Conservation (phyloP, 495 filamentous ascomycete species). For the Aspergillus conjunctus region DNA sequence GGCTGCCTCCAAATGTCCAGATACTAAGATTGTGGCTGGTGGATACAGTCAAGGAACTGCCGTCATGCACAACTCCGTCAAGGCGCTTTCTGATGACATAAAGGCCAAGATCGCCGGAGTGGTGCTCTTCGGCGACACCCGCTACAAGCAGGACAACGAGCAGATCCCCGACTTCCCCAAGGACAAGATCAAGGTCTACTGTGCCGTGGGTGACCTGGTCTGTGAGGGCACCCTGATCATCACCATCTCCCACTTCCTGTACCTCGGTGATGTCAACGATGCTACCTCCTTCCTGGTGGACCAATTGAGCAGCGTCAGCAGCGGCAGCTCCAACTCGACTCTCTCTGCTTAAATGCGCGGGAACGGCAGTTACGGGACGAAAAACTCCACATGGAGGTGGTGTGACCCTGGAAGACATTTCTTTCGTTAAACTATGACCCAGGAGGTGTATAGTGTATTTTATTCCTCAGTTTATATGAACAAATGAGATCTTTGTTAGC, state of each 20-base stretch:
- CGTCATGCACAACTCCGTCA: slow-evolving; percentile 51
- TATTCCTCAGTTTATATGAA: not conserved
- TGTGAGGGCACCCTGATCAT: slow-evolving; percentile 53
- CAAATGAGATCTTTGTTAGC: no score
- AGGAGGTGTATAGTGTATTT: not conserved
- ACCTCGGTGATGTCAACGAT: not conserved
- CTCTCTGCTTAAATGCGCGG: no score
- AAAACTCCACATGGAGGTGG: no score
- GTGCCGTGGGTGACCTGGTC: slow-evolving; percentile 52
- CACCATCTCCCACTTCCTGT: slow-evolving; percentile 13
- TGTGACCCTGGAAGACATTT: not conserved
- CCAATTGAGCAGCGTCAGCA: not conserved
- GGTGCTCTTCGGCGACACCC: slow-evolving; percentile 58
- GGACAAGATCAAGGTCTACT: slow-evolving; percentile 49
- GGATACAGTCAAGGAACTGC: slow-evolving; percentile 55
- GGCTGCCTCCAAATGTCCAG: not conserved
- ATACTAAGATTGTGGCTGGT: not conserved
- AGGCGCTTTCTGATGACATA: slow-evolving; percentile 38
- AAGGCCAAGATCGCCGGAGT: slow-evolving; percentile 51
- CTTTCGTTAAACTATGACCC: not conserved
- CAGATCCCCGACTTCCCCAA: slow-evolving; percentile 49
- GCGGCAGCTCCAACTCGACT: not conserved
- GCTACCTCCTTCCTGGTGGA: not conserved
- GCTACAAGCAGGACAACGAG: slow-evolving; percentile 52
- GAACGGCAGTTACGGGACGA: no score